Evolutionary conservation across 305 asterid genomes (phyloP).

Genomic region (Fraxinus greggii): DNA sequence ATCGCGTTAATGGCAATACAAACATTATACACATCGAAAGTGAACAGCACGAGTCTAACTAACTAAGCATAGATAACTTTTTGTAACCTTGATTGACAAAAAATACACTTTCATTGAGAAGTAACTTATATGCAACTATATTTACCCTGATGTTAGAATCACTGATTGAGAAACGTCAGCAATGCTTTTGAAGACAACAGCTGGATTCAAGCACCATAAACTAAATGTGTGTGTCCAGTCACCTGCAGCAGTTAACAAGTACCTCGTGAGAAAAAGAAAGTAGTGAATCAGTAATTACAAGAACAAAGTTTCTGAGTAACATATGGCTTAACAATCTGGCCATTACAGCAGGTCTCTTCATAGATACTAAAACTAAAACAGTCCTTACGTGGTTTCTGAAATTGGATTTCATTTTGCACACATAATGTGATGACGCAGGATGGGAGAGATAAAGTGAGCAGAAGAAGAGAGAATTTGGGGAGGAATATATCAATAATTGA

Average conservation of each 20-base stretch:
- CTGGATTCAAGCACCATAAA: slow-evolving; percentile 96
- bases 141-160: slow-evolving; percentile 93
- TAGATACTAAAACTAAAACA: slow-evolving; percentile 1
- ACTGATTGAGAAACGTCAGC: slow-evolving; percentile 79
- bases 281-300: slow-evolving; percentile 21
- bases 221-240: slow-evolving; percentile 57
- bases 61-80: background rate
- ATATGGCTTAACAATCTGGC: slow-evolving; percentile 2
- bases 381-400: slow-evolving; percentile 8
- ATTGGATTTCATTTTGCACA: slow-evolving; percentile 5
- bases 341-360: background rate
- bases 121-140: slow-evolving; percentile 18
- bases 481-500: background rate
- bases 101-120: slow-evolving; percentile 13
- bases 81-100: slow-evolving; percentile 13
- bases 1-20: background rate
- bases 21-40: slow-evolving; percentile 11
- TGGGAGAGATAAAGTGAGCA: background rate
- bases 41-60: background rate
- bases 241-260: slow-evolving; percentile 41
- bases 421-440: background rate
- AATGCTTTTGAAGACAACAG: slow-evolving; percentile 84
- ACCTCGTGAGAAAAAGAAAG: slow-evolving; percentile 19
- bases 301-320: slow-evolving; percentile 11
- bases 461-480: background rate